Base-by-base conservation (phyloP, 371 early-diverging fungal genomes). In the Mucor mucedo region DNA sequence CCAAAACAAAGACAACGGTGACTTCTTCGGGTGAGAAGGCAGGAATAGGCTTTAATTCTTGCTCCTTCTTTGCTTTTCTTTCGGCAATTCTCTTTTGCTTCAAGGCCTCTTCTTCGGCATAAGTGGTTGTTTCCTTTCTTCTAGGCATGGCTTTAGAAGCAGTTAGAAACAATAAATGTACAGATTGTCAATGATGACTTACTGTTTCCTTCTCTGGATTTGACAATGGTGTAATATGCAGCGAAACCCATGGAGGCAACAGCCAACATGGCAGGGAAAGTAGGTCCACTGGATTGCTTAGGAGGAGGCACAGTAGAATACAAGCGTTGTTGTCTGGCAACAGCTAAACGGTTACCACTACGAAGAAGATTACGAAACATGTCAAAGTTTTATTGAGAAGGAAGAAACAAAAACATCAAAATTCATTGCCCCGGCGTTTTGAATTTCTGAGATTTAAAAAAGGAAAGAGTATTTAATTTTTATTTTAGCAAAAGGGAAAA, bases 1-100 rank as follows among this genome's bases (percentile, higher is more conserved):
- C 50, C 8, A 91, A 82, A 3, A 92, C 89, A 69, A 91, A 91
- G 32, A 89, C 82, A 55, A 92, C 89, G 13, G 88, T 88, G 14
- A 81, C 78, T 27, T 83, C 77, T 40, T 79, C 70, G 29, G 69
- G 42, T 29, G 75, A 72, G 39, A 79, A 79, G 29, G 77, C 72
- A 13, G 79, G 77, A 7, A 71, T 50, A 57, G 71, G 67, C 62
- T 65, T 66, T 16, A 38, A 8, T 8, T 53, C 47, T 48, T 62
- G 47, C 54, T 70, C 64, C 32, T 56, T 62, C 50, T 56, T 65
- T 38, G 60, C 67, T 16, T 60, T 45, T 33, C 38, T 52, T 45
- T 66, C 70, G 39, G 44, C 62, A 27, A 61, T 42, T 55, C 50
- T 52, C 52, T 66, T 65, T 55, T 57, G 58, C 53, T 64, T 62